Base-by-base conservation (phyloP, 2,329 filamentous ascomycete genomes). In the Fusarium algeriense region DNA sequence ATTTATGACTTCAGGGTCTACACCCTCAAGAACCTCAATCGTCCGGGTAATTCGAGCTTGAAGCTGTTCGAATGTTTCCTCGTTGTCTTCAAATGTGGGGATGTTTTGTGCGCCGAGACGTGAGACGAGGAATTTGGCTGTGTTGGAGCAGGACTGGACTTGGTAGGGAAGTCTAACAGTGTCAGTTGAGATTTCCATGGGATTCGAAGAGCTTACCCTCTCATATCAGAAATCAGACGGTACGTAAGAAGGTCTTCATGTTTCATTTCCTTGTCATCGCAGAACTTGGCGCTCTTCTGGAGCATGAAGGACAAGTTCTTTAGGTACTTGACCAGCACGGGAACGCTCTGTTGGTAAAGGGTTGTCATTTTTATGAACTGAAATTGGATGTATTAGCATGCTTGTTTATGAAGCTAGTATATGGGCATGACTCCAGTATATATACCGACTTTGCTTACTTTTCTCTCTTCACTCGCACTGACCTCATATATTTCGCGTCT, bases 61-160 rank as follows among this genome's bases (percentile, higher is more conserved):
- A 54, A 77, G 72, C n/a, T 80, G 72, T 3, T 77, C 79, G 13
- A 81, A 73, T 3, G 77, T 76, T 54, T 71, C 57, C 28, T 80
- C 80, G 2, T 75, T 70, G 23, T 76, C 55, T 34, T 71, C 69
- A 5, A 74, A 68, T 10, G n/a, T 17, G 23, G 73, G 73, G 2
- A 71, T 44, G 34, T 74, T 49, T 3, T 60, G 40, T 12, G 54
- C 64, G 13, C 74, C 74, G 7, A 76, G 50, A 9, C 74, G 74
- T 5, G 68, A 40, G 30, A 67, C 58, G 20, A 65, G 52, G 37
- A 74, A 75, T 37, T 76, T 76, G 15, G 74, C 66, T 5, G 73
- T 76, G 66, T 76, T 75, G 38, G 72, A 75, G 60, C 74, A 76
- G 23, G 70, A 75, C 20, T 71, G 74, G 19, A 76, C 74, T 60